These are phyloP conservation scores for Arachnomyces sp. DNA, from an alignment of 2,329 filamentous ascomycete genomes.

Conservation along the genomic window DNA sequence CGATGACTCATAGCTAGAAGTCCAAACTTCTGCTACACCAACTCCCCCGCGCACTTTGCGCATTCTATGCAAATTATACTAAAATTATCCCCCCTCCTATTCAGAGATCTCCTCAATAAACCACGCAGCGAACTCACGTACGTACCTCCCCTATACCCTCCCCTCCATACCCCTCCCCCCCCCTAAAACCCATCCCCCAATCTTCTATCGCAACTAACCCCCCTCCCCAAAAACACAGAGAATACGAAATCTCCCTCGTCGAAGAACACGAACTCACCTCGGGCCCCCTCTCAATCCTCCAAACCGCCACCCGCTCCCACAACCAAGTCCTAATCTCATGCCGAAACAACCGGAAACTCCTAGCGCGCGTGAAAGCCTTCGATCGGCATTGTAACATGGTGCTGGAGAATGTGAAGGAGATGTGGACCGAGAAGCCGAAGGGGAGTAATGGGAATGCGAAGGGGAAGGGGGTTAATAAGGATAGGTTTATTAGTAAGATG, in stretches of 20 bases:
- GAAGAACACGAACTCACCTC: constrained; percentile 73
- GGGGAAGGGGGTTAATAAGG: constrained; percentile 96
- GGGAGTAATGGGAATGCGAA: too few species aligned
- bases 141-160: constrained; percentile 27
- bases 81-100: constrained; percentile 16
- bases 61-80: constrained; percentile 1
- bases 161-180: constrained; percentile 9
- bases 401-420: constrained; percentile 93
- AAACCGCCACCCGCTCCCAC: constrained; percentile 91
- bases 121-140: constrained; percentile 87
- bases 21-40: too few species aligned
- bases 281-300: constrained; percentile 82
- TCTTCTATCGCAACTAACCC: constrained; percentile 13
- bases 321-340: constrained; percentile 94
- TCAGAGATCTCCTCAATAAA: constrained; percentile 80
- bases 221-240: constrained; percentile 42
- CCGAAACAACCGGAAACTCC: constrained; percentile 95
- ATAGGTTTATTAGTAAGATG: constrained; percentile 97
- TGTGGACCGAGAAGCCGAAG: constrained; percentile 96
- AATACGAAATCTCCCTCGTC: constrained; percentile 80
- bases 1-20: constrained; percentile 15
- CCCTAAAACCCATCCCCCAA: constrained; percentile 13
- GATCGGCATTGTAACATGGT: constrained; percentile 99
- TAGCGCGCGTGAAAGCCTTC: constrained; percentile 96
- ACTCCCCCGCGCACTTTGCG: constrained; percentile 13